Evolutionary conservation across 495 filamentous ascomycete species (phyloP), one percentile per base, ranked within the genome.

Genomic region (Cenococcum geophilum): DNA sequence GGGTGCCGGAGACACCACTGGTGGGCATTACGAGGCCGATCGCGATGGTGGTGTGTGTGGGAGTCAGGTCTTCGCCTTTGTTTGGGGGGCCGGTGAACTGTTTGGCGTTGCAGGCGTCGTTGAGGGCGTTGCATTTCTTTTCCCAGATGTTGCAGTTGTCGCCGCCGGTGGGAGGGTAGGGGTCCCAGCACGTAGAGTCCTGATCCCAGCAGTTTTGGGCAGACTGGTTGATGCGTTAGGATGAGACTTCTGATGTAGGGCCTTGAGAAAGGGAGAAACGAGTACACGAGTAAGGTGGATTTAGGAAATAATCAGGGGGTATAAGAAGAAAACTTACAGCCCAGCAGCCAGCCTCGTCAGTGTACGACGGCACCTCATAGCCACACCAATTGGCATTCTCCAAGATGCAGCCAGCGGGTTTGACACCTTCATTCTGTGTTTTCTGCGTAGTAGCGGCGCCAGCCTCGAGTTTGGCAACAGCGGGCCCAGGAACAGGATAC

Each of bases 381-480:
- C 78, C 84, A 70, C 85, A 88, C 87, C 87, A 91, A 72, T 89
- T 88, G 40, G 75, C 86, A 66, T 87, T 88, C 60, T 80, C 79
- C 53, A 86, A 70, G 34, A 87, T 74, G 69, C 82, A 88, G 49
- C 72, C 69, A 0, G 66, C 51, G 0, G 83, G 84, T 45, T 82
- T 74, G 12, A 72, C 67, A 37, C 79, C 80, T 11, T 75, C 57
- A n/a, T 63, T 68, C 53, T 79, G 75, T 14, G 64, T 68, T 2
- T 34, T 51, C 9, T 67, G 57, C 1, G 70, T 12, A 70, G 72
- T 40, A 27, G 45, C 22, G 3, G 57, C 22, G 27, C 55, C 57
- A 59, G 34, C 23, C 40, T 69, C 35, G 10, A 71, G 49, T 27
- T 63, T 67, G 9, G 71, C 65, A 22, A 73, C 60, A 5, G 43